Percentiles rank a stretch among this genome's conserved stretches.
Conservation (phyloP, 2,329 filamentous ascomycete genomes). For the Aspergillus sp. region DNA sequence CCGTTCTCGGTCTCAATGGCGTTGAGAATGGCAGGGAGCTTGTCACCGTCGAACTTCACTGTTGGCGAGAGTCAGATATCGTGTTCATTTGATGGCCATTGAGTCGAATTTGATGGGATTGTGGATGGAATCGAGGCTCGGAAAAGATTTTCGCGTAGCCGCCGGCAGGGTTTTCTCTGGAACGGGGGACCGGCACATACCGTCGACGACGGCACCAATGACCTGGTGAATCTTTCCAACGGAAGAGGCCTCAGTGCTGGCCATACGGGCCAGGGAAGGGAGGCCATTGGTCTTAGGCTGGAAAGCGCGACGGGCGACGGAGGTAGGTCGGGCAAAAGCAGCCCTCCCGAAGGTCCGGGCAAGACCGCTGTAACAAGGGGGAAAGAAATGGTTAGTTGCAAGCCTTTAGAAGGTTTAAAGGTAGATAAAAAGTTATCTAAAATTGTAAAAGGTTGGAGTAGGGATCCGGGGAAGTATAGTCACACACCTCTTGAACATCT, state of each 20-base stretch:
- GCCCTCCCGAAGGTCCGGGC: constrained; percentile 65
- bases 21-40: constrained; percentile 96
- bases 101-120: constrained; percentile 32
- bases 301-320: constrained; percentile 58
- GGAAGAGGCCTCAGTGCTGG: constrained; percentile 58
- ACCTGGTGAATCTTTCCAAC: constrained; percentile 74
- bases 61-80: constrained; percentile 39
- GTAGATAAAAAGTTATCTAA: constrained; percentile 15
- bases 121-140: constrained; percentile 40
- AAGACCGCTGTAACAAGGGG: constrained; percentile 56
- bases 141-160: constrained; percentile 47
- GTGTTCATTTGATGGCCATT: constrained; percentile 24
- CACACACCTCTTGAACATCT: constrained; percentile 64
- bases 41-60: constrained; percentile 96
- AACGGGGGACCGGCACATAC: constrained; percentile 57
- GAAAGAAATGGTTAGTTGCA: constrained; percentile 11
- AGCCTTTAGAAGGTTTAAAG: background rate
- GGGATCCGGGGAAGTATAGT: constrained; percentile 7
- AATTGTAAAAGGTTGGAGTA: constrained; percentile 17
- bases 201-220: constrained; percentile 98
- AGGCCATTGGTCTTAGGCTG: constrained; percentile 59
- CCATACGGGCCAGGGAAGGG: constrained; percentile 63
- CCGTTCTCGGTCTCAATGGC: constrained; percentile 89
- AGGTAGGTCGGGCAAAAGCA: constrained; percentile 58
- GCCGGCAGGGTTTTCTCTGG: constrained; percentile 19